phyloP scores from a whole-genome alignment of 148 eudicot species.

The Vaccinium vitisidaea region DNA sequence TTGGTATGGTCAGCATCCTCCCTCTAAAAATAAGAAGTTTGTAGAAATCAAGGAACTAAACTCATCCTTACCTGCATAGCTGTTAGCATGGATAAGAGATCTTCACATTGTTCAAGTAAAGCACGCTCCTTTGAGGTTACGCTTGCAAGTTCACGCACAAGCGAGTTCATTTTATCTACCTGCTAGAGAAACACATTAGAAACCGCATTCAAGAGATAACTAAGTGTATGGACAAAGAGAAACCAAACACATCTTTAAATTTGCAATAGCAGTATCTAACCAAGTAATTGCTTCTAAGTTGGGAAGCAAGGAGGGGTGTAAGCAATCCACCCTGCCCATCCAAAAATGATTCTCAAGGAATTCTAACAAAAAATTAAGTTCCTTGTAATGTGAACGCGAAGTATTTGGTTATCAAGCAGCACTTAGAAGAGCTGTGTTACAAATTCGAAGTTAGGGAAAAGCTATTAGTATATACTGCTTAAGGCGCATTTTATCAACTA shows the following conservation, averaged over 20 bases:
- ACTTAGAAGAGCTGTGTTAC: background rate
- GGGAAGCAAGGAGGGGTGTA: background rate
- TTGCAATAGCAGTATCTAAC: background rate
- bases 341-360: background rate
- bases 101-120: slow-evolving; percentile 61
- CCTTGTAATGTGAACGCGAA: background rate
- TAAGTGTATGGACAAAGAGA: background rate
- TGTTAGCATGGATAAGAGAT: slow-evolving; percentile 51
- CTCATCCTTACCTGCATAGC: slow-evolving; percentile 58
- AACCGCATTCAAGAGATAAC: background rate
- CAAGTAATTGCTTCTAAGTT: background rate
- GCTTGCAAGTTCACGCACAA: slow-evolving; percentile 53
- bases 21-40: background rate
- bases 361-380: background rate
- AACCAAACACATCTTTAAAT: background rate
- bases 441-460: background rate
- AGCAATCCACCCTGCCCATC: background rate
- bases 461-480: background rate
- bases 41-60: background rate
- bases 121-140: slow-evolving; percentile 43
- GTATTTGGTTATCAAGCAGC: background rate
- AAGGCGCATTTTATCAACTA: background rate
- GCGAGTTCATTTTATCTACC: slow-evolving; percentile 57
- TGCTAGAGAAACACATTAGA: slow-evolving; percentile 26
- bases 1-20: background rate